Conservation (phyloP, 495 filamentous ascomycete genomes). For the Talaromyces adpressus region DNA sequence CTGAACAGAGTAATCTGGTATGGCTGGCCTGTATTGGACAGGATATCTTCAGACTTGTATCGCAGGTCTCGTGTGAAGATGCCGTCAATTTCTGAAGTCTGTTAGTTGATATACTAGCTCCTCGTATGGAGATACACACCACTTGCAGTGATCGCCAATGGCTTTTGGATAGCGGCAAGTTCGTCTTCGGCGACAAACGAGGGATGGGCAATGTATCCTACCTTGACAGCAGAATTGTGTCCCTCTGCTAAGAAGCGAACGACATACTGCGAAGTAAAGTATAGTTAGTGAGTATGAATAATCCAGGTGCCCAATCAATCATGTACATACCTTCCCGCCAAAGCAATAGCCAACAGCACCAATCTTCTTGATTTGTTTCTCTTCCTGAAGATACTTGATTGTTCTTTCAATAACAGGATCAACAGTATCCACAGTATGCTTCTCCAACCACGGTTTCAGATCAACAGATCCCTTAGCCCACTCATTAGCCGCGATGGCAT, state of each 20-base stretch:
- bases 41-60: constrained; percentile 44
- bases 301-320: background rate
- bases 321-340: constrained; percentile 29
- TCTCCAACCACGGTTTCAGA: constrained; percentile 48
- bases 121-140: constrained; percentile 26
- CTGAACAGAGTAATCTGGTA: constrained; percentile 73
- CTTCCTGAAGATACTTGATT: constrained; percentile 51
- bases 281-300: background rate
- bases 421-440: constrained; percentile 50
- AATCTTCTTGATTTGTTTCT: constrained; percentile 46
- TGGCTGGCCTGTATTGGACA: constrained; percentile 46
- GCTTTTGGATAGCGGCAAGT: constrained; percentile 55
- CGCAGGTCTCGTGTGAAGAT: constrained; percentile 66
- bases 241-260: constrained; percentile 33
- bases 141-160: constrained; percentile 64
- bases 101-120: constrained; percentile 2
- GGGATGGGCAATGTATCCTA: constrained; percentile 64
- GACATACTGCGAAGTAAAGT: constrained; percentile 23
- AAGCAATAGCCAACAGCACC: constrained; percentile 50
- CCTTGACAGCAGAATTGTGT: background rate
- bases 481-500: constrained; percentile 47
- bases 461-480: constrained; percentile 40
- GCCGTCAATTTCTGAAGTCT: constrained; percentile 51
- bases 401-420: constrained; percentile 56
- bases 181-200: constrained; percentile 64